Evolutionary conservation across 1,284 basidiomycete species (phyloP).

Genomic region (Boletus sp.): DNA sequence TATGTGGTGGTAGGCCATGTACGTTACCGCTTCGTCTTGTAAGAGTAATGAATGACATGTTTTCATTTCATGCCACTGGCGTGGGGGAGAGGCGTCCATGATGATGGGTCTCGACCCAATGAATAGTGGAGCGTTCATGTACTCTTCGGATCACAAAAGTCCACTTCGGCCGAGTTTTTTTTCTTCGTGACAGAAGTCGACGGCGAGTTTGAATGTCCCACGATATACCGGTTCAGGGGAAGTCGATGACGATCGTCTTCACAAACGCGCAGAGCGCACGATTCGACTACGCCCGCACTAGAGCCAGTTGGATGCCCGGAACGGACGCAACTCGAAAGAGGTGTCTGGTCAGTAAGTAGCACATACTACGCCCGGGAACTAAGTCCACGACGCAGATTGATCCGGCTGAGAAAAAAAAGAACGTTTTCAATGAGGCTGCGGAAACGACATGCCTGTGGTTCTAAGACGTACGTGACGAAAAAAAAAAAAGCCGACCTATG

Average conservation of each 20-base stretch:
- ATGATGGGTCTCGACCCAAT: conserved; percentile 5
- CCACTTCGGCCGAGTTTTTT: background rate
- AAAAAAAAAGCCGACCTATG: background rate
- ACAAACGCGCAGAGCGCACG: background rate
- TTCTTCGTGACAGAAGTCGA: background rate
- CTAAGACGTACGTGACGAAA: conserved; percentile 12
- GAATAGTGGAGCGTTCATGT: conserved; percentile 11
- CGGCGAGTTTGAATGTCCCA: background rate
- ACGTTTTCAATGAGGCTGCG: background rate
- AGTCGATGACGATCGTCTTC: background rate
- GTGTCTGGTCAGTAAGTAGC: background rate
- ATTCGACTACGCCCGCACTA: background rate
- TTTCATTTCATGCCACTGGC: conserved; percentile 3
- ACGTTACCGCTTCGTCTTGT: conserved; percentile 13
- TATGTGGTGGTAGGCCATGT: conserved; percentile 14
- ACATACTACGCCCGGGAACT: background rate
- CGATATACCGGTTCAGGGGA: background rate
- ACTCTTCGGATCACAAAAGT: conserved; percentile 10
- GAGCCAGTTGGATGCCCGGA: background rate
- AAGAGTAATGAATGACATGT: conserved; percentile 15
- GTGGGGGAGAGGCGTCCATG: background rate
- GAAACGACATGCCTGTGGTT: background rate
- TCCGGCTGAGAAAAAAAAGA: background rate
- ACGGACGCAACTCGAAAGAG: background rate
- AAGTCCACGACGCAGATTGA: background rate